Conservation (phyloP, 2,329 filamentous ascomycete species). For the Aspergillus pseudotamarii region DNA sequence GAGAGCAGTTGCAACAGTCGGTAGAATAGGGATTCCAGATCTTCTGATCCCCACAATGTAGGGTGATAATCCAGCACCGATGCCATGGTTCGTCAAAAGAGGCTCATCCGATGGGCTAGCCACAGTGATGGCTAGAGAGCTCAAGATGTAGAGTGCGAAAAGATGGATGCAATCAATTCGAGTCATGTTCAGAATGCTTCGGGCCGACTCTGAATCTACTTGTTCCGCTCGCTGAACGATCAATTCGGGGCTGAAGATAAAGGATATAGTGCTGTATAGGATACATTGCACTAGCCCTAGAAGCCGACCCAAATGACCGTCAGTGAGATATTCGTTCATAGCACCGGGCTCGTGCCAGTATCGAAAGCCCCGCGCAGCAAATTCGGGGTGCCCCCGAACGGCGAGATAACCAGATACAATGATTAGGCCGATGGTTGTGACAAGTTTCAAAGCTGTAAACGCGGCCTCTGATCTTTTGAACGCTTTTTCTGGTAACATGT, state of each 20-base stretch:
- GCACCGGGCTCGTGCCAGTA: constrained; percentile 54
- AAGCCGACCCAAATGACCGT: constrained; percentile 52
- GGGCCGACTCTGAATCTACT: constrained; percentile 50
- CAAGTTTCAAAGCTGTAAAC: constrained; percentile 53
- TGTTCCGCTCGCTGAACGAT: constrained; percentile 59
- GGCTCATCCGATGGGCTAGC: constrained; percentile 61
- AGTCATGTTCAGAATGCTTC: constrained; percentile 57
- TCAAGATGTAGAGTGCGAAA: constrained; percentile 60
- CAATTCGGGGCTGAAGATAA: constrained; percentile 57
- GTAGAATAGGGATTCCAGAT: constrained; percentile 64
- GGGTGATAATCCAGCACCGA: constrained; percentile 55
- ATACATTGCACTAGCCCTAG: constrained; percentile 53
- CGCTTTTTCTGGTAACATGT: constrained; percentile 50
- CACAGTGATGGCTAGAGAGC: constrained; percentile 60
- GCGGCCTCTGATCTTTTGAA: constrained; percentile 55
- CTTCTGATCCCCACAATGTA: constrained; percentile 46
- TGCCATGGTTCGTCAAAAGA: constrained; percentile 55
- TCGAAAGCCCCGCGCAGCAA: constrained; percentile 52
- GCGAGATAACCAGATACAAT: constrained; percentile 55
- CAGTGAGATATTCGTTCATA: constrained; percentile 51
- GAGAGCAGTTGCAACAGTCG: constrained; percentile 72
- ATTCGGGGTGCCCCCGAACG: constrained; percentile 52
- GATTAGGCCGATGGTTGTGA: constrained; percentile 53
- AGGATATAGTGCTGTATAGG: constrained; percentile 55
- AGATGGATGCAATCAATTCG: constrained; percentile 60